phyloP scores from a whole-genome alignment of 345 rosid species.

The Hevea brasiliensis region DNA sequence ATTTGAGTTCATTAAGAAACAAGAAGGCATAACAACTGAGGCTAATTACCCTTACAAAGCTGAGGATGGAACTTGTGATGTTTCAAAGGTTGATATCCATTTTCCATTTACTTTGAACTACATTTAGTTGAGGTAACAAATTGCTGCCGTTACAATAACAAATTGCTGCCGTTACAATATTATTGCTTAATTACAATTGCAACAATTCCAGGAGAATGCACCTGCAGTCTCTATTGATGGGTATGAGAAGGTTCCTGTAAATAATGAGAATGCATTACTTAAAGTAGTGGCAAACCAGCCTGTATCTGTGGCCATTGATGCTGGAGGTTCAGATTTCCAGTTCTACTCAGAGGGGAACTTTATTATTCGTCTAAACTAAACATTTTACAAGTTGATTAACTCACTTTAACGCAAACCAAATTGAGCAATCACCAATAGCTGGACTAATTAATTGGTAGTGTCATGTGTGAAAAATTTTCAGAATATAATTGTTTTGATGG shows the following conservation, averaged over 20 bases:
- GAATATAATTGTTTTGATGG: background rate
- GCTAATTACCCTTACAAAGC: conserved; percentile 55
- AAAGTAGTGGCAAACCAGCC: conserved; percentile 60
- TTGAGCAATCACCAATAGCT: background rate
- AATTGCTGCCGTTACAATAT: background rate
- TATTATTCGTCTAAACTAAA: background rate
- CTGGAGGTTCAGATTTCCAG: conserved; percentile 72
- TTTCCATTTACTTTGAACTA: background rate
- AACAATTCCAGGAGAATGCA: conserved; percentile 25
- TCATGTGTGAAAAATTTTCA: too few species aligned
- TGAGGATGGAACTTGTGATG: conserved; percentile 43
- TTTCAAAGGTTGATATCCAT: conserved; percentile 24
- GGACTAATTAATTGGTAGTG: too few species aligned
- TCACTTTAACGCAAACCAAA: background rate
- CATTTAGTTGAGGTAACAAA: too few species aligned
- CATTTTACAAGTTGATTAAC: background rate
- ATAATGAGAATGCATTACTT: conserved; percentile 44
- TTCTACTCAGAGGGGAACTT: conserved; percentile 69
- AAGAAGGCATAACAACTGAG: conserved; percentile 63
- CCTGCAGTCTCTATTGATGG: conserved; percentile 43
- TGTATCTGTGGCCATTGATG: conserved; percentile 70
- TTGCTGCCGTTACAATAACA: background rate
- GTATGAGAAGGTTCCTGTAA: conserved; percentile 44
- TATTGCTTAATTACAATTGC: background rate
- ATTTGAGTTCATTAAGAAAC: conserved; percentile 47